Conservation (phyloP, 768 basidiomycete genomes). For the Russula compacta region DNA sequence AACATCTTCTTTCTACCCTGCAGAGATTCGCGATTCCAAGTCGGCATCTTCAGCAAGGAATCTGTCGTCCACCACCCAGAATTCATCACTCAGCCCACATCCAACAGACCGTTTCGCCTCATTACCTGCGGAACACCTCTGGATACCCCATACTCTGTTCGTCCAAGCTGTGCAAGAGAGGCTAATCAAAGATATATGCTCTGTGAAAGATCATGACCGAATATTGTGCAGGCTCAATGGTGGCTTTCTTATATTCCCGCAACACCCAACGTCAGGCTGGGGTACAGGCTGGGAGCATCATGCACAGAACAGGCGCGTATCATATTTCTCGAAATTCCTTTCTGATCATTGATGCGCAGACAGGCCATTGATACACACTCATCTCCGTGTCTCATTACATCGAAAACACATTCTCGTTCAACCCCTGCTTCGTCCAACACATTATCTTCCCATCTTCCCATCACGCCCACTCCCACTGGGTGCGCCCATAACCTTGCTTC, state of each 20-base stretch:
- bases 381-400: slow-evolving; percentile 20
- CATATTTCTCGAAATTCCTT: neutral
- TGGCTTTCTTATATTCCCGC: slow-evolving; percentile 53
- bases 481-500: slow-evolving; percentile 60
- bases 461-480: slow-evolving; percentile 43
- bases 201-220: slow-evolving; percentile 22
- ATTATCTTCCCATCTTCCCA: slow-evolving; percentile 41
- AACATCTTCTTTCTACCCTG: slow-evolving; percentile 36
- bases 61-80: slow-evolving; percentile 33
- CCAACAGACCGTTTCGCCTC: slow-evolving; percentile 16
- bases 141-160: slow-evolving; percentile 36
- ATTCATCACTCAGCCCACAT: slow-evolving; percentile 17
- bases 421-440: slow-evolving; percentile 48
- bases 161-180: slow-evolving; percentile 52
- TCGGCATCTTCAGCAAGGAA: slow-evolving; percentile 29
- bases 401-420: slow-evolving; percentile 50
- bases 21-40: slow-evolving; percentile 47
- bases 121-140: slow-evolving; percentile 41
- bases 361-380: slow-evolving; percentile 53
- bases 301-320: slow-evolving; percentile 36
- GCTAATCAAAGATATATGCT: slow-evolving; percentile 43
- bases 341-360: slow-evolving; percentile 15
- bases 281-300: slow-evolving; percentile 54
- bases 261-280: slow-evolving; percentile 46
- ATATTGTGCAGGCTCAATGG: slow-evolving; percentile 43